A percentile compares a stretch with the other conserved stretches of the same genome.
phyloP scores from a whole-genome alignment of 2,329 filamentous ascomycete species.

The Aspergillus unguis region DNA sequence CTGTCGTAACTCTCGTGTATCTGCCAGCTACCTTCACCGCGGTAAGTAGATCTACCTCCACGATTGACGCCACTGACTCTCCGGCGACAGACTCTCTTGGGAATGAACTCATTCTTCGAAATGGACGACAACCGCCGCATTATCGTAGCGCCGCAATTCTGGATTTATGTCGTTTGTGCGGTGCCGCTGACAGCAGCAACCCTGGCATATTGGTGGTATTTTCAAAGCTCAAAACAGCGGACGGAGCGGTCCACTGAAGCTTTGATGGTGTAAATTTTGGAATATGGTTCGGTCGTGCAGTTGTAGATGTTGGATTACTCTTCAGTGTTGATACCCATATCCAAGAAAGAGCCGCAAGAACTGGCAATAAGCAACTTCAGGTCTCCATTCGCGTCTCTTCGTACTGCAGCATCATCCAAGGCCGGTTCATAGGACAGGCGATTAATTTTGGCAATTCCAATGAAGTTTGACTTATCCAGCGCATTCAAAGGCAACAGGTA shows the following conservation, averaged over 20 bases:
- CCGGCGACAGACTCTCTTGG: constrained; percentile 42
- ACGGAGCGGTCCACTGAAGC: not conserved
- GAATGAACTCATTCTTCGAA: constrained; percentile 42
- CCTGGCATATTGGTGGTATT: constrained; percentile 24
- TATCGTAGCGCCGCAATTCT: constrained; percentile 35
- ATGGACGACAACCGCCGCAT: constrained; percentile 30
- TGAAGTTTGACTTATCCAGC: not conserved
- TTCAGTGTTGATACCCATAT: not conserved
- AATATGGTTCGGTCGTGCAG: too few species aligned
- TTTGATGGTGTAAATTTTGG: constrained; percentile 2
- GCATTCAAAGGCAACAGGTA: constrained; percentile 4
- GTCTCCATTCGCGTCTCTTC: not conserved
- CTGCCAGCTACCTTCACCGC: constrained; percentile 38
- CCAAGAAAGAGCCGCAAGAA: constrained; percentile 1
- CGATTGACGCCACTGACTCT: too few species aligned
- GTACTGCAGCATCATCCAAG: constrained; percentile 1
- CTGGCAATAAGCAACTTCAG: constrained; percentile 4
- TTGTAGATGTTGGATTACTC: too few species aligned
- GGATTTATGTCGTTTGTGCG: constrained; percentile 38
- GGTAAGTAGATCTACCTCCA: too few species aligned
- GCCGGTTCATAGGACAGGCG: constrained; percentile 2
- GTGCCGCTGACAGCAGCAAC: constrained; percentile 31
- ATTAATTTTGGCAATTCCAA: constrained; percentile 2
- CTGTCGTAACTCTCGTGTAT: constrained; percentile 30
- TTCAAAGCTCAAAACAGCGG: constrained; percentile 6